phyloP scores from a whole-genome alignment of 2,329 filamentous ascomycete genomes.

The Endocalyx cinctus region DNA sequence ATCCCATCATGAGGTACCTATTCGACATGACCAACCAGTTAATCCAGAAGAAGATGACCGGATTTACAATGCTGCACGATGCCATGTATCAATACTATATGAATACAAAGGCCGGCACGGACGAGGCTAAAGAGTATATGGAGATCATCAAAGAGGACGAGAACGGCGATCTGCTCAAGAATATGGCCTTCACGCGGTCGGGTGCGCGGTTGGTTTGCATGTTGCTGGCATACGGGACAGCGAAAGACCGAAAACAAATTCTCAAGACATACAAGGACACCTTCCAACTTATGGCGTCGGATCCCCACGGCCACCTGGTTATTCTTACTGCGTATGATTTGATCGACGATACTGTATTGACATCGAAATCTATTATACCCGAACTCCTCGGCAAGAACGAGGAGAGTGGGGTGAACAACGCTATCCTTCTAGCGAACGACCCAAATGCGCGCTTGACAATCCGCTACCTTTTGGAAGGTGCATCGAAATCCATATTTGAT shows the following conservation, averaged over 20 bases:
- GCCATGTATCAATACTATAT: constrained; percentile 97
- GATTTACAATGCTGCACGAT: constrained; percentile 96
- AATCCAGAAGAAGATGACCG: constrained; percentile 93
- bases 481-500: constrained; percentile 58
- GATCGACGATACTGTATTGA: constrained; percentile 89
- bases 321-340: constrained; percentile 85
- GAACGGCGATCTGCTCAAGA: constrained; percentile 84
- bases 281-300: constrained; percentile 77
- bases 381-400: constrained; percentile 75
- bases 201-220: constrained; percentile 79
- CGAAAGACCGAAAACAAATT: constrained; percentile 90
- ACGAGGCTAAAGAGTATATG: constrained; percentile 81
- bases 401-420: constrained; percentile 57
- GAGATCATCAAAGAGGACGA: constrained; percentile 91
- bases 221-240: constrained; percentile 75
- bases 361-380: constrained; percentile 77
- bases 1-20: constrained; percentile 80
- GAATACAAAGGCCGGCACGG: constrained; percentile 69
- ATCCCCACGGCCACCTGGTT: constrained; percentile 72
- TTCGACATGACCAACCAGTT: constrained; percentile 85
- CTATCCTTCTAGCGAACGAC: constrained; percentile 62
- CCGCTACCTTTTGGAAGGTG: constrained; percentile 74
- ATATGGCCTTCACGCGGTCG: constrained; percentile 90
- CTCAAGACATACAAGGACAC: constrained; percentile 88
- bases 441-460: constrained; percentile 62